Evolutionary conservation across 2,329 filamentous ascomycete species (phyloP).

Genomic region (Alternaria arbusti): DNA sequence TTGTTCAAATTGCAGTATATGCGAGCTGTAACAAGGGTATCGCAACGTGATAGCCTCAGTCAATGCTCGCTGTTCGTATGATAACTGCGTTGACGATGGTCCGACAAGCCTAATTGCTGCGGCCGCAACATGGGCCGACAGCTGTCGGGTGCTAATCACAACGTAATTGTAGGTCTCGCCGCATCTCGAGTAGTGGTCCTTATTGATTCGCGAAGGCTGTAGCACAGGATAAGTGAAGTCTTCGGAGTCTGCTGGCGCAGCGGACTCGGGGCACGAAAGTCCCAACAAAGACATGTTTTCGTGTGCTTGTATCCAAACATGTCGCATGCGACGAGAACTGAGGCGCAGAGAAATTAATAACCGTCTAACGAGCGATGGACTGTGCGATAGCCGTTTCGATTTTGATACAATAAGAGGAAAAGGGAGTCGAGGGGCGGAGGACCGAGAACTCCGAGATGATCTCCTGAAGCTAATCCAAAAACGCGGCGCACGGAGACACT

Average conservation of each 20-base stretch:
- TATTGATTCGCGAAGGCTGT: background rate
- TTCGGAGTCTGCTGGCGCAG: background rate
- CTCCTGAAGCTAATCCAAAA: background rate
- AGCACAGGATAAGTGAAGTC: background rate
- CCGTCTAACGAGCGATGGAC: fast-evolving
- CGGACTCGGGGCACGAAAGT: background rate
- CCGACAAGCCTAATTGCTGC: background rate
- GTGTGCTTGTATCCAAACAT: background rate
- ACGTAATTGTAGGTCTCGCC: background rate
- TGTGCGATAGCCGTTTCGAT: background rate
- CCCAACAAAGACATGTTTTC: background rate
- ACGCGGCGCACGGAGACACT: background rate
- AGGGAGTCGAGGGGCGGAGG: background rate
- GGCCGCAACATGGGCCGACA: background rate
- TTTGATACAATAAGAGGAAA: background rate
- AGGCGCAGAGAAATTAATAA: background rate
- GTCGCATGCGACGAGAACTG: background rate
- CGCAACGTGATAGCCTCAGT: background rate
- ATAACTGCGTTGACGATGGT: background rate
- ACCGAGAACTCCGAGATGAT: background rate
- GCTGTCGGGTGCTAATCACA: background rate
- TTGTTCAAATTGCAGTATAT: background rate
- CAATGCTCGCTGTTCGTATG: background rate
- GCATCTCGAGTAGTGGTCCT: background rate
- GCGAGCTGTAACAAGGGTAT: background rate